Conservation (phyloP, 805 yeast genomes). For the Saccharomycopsis sp. region DNA sequence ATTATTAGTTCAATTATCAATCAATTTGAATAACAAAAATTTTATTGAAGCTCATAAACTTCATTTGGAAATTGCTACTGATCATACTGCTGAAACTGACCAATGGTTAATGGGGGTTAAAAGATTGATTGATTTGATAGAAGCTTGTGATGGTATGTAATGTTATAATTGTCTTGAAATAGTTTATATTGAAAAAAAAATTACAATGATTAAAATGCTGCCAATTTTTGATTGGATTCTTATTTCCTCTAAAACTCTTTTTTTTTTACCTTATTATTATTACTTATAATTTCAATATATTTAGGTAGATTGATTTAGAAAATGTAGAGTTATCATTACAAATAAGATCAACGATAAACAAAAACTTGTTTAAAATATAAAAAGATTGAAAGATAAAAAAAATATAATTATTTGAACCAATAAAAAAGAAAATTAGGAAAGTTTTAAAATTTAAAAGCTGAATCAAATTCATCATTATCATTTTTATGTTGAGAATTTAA, state of each 20-base stretch:
- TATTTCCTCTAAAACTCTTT: no score
- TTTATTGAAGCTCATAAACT: slow-evolving; percentile 47
- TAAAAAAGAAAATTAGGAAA: neutral
- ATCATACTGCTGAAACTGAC: slow-evolving; percentile 65
- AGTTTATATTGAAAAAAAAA: neutral
- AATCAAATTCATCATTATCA: slow-evolving; percentile 18
- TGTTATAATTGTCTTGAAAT: neutral
- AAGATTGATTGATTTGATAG: slow-evolving; percentile 70
- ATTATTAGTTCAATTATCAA: slow-evolving; percentile 41
- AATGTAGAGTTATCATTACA: no score
- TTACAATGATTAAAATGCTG: no score
- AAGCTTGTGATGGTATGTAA: slow-evolving; percentile 25
- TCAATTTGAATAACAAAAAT: slow-evolving; percentile 41
- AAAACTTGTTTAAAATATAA: no score
- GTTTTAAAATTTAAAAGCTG: slow-evolving; percentile 14
- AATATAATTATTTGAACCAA: no score
- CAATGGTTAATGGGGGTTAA: slow-evolving; percentile 91
- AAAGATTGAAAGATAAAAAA: no score
- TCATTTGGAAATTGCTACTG: slow-evolving; percentile 50
- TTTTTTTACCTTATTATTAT: no score
- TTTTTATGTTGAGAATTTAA: slow-evolving; percentile 3
- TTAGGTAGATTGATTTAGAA: no score
- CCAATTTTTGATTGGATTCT: no score
- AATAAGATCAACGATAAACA: no score
- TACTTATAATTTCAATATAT: no score